Evolutionary conservation across 371 early-diverging fungal genomes (phyloP).

Genomic region (Lichtheimia ramosa): DNA sequence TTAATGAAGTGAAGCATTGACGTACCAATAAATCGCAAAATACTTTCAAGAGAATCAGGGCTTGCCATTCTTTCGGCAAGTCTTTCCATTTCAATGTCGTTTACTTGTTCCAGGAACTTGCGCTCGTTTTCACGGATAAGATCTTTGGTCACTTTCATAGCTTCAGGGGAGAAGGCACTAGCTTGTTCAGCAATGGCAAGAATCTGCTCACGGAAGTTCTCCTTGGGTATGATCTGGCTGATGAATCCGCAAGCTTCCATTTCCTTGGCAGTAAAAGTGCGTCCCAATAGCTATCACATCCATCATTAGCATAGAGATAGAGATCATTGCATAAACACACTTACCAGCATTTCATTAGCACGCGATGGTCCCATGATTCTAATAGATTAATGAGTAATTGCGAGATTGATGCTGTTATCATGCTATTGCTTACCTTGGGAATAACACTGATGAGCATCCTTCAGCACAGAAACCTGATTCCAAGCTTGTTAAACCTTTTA

Average conservation of each 20-base stretch:
- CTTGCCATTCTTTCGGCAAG: slow-evolving; percentile 32
- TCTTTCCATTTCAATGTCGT: slow-evolving; percentile 47
- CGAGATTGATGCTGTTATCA: not conserved
- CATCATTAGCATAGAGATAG: not conserved
- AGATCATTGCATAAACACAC: not conserved
- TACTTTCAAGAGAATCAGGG: slow-evolving; percentile 31
- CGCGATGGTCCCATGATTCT: slow-evolving; percentile 58
- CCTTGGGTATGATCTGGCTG: slow-evolving; percentile 51
- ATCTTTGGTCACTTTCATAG: slow-evolving; percentile 57
- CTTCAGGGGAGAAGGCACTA: slow-evolving; percentile 53
- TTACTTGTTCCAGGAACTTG: slow-evolving; percentile 42
- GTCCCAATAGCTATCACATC: slow-evolving; percentile 44
- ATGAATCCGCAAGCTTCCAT: slow-evolving; percentile 49
- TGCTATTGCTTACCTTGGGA: slow-evolving; percentile 44
- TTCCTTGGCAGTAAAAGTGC: slow-evolving; percentile 55
- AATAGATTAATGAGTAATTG: slow-evolving; percentile 3
- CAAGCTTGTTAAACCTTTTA: not conserved
- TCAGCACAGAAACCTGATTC: slow-evolving; percentile 66
- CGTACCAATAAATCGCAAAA: slow-evolving; percentile 39
- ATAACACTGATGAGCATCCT: slow-evolving; percentile 63
- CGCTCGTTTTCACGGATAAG: slow-evolving; percentile 52
- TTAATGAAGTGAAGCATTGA: not conserved
- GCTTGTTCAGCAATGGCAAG: slow-evolving; percentile 48
- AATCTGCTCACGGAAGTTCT: slow-evolving; percentile 52
- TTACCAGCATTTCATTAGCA: slow-evolving; percentile 67